Evolutionary conservation across 2,329 filamentous ascomycete species (phyloP).

Genomic region (Escovopsis sp.): DNA sequence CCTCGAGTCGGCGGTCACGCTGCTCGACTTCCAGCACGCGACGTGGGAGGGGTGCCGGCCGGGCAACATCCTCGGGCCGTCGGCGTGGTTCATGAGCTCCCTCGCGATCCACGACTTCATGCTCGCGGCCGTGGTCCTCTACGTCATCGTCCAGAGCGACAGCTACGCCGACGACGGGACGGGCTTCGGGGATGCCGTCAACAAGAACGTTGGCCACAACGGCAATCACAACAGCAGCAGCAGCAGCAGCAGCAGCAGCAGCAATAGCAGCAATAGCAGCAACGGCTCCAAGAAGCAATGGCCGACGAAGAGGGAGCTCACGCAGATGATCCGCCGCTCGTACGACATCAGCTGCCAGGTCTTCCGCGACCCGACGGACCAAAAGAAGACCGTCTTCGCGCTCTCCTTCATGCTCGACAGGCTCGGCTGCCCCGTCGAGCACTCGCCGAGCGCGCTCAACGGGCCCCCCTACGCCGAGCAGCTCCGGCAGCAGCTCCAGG

Average conservation of each 20-base stretch:
- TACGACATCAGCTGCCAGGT: conserved; percentile 29
- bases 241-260: no score
- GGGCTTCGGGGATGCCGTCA: conserved; percentile 20
- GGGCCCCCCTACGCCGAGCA: no score
- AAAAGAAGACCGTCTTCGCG: conserved; percentile 30
- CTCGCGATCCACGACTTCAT: conserved; percentile 46
- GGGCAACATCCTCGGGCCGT: conserved; percentile 34
- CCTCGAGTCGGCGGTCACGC: conserved; percentile 30
- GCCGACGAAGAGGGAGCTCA: conserved; percentile 24
- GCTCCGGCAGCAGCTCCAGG: no score
- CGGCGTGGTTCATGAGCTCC: conserved; percentile 42
- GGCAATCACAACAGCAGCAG: no score
- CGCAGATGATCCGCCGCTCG: conserved; percentile 25
- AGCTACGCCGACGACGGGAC: conserved; percentile 22
- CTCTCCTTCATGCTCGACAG: conserved; percentile 30
- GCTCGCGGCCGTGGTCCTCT: conserved; percentile 45
- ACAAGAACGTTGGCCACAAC: no score
- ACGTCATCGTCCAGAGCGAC: conserved; percentile 32
- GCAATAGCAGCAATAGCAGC: no score
- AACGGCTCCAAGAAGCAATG: conserved; percentile 15
- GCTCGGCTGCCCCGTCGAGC: conserved; percentile 18
- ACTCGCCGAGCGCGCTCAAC: background rate
- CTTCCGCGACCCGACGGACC: conserved; percentile 20
- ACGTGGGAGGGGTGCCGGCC: conserved; percentile 35
- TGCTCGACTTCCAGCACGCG: conserved; percentile 31